phyloP scores from a whole-genome alignment of 768 basidiomycete species.

The Pleurotus ostreatus region DNA sequence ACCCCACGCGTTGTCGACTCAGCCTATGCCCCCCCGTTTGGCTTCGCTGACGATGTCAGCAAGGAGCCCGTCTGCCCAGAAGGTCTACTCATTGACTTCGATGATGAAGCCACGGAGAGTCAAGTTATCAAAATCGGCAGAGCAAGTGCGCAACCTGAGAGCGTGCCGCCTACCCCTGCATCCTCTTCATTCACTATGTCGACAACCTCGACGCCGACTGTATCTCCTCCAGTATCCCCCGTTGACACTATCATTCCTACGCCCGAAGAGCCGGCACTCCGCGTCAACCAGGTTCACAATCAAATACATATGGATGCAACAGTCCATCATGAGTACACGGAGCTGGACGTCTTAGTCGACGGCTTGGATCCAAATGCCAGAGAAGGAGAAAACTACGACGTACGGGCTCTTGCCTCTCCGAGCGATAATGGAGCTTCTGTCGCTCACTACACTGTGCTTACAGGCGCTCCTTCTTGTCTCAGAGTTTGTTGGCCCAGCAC shows the following conservation, averaged over 20 bases:
- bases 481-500: constrained; percentile 58
- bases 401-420: constrained; percentile 33
- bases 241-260: not conserved
- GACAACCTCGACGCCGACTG: constrained; percentile 2
- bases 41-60: constrained; percentile 14
- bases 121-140: constrained; percentile 14
- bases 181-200: no score
- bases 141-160: constrained; percentile 8
- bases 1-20: constrained; percentile 27
- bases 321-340: constrained; percentile 39
- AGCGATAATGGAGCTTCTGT: constrained; percentile 13
- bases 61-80: constrained; percentile 31
- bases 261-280: no score
- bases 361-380: constrained; percentile 42
- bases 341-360: constrained; percentile 61
- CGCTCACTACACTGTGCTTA: constrained; percentile 2
- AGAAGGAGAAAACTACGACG: constrained; percentile 62
- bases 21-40: constrained; percentile 25
- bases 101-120: constrained; percentile 32
- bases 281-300: no score
- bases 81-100: constrained; percentile 55
- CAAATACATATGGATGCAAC: not conserved
- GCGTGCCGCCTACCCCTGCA: no score
- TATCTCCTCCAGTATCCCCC: not conserved
- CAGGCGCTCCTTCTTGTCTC: constrained; percentile 59